Base-by-base conservation (phyloP, 306 rosid genomes). In the Begonia fuchsioides region DNA sequence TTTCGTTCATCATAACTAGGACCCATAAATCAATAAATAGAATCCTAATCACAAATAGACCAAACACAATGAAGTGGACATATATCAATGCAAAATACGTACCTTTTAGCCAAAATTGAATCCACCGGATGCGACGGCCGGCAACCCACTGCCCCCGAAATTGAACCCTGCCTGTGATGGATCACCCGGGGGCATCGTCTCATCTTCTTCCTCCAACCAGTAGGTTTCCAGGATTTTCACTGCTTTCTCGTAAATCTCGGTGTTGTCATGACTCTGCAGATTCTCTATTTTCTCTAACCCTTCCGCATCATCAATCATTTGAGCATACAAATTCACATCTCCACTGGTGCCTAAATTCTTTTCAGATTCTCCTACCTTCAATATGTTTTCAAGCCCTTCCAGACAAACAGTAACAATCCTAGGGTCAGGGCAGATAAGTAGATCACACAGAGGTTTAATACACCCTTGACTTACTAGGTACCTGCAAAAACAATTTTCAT, bases 181-280 rank as follows among this genome's bases (percentile, higher is more conserved):
- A 38, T 63, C 68, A 15, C 72, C 77, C 61, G 72, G 38, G 46
- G 39, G 59, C 17, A 65, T 54, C 58, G 72, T 63, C 52, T 76
- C 87, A 5, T 76, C 76, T 7, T 76, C 88, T 56, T 80, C 88
- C 65, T 76, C 90, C 0, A 70, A 54, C 90, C 84, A 80, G 38
- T 80, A 80, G 62, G 74, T 73, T 78, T 76, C 90, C 76, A 80
- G 60, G 60, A 80, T 68, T 76, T 73, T 80, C 50, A 80, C 81
- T 15, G 84, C 78, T 66, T 71, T 80, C 72, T 76, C 84, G 47
- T 75, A 67, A 67, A 82, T 75, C 47, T 78, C 93, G 13, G 65
- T 49, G 76, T 75, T 75, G 61, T 65, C 79, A 4, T 78, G 83
- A n/a, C 47, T 63, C 63, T 82, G 79, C 47, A 82, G 58, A 55